Evolutionary conservation across 2,329 filamentous ascomycete genomes (phyloP).

Genomic region (Sordariomycetes sp.): DNA sequence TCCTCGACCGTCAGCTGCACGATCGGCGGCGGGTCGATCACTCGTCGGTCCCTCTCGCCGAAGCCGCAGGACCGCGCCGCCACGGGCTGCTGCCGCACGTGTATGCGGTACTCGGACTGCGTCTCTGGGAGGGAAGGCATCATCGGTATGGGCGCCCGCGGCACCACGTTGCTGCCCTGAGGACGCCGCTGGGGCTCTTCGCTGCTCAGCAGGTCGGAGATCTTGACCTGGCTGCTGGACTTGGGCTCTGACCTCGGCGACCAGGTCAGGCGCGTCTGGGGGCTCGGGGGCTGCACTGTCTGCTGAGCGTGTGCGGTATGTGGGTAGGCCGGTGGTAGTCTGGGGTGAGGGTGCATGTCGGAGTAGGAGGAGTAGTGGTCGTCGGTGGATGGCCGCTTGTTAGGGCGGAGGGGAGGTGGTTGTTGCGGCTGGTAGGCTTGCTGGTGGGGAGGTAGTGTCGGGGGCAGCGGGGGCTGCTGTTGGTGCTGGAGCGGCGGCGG

Average conservation of each 20-base stretch:
- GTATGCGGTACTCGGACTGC: constrained; percentile 31
- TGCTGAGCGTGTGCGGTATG: neutral
- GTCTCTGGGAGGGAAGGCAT: neutral
- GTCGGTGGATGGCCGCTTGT: constrained; percentile 1
- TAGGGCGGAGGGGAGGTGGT: neutral
- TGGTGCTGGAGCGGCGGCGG: neutral
- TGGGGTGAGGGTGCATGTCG: constrained; percentile 4
- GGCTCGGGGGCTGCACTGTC: constrained; percentile 5
- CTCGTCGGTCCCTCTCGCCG: constrained; percentile 69
- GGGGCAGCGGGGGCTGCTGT: neutral
- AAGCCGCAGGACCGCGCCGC: constrained; percentile 75
- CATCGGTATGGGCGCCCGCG: neutral
- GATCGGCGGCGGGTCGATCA: constrained; percentile 77
- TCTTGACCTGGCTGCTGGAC: constrained; percentile 11
- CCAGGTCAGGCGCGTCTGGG: constrained; percentile 1
- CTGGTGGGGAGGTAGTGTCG: neutral
- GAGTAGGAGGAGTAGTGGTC: constrained; percentile 7
- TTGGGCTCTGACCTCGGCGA: constrained; percentile 5
- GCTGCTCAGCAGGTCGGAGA: constrained; percentile 10
- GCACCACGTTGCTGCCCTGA: neutral
- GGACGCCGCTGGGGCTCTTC: neutral
- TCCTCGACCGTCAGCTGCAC: constrained; percentile 61
- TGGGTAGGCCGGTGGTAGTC: constrained; percentile 7
- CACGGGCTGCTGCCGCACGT: constrained; percentile 65
- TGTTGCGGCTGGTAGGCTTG: constrained; percentile 1